These are phyloP conservation scores for Ophiocordyceps unilateralis DNA, from an alignment of 2,329 filamentous ascomycete species.

Conservation along the genomic window DNA sequence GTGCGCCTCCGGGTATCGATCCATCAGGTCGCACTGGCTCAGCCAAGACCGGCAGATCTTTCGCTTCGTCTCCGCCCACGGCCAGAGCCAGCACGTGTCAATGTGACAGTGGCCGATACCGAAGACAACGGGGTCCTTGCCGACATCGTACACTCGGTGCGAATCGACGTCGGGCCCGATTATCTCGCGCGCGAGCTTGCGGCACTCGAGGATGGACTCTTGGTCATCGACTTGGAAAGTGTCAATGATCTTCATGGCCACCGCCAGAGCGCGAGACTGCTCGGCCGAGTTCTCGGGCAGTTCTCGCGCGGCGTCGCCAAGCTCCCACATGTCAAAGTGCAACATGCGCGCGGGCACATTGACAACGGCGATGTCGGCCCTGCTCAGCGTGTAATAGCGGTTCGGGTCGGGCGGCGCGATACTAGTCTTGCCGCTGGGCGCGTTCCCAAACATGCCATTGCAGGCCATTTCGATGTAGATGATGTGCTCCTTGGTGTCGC, in stretches of 20 bases:
- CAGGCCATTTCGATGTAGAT: slow-evolving; percentile 98
- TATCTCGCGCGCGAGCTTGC: slow-evolving; percentile 70
- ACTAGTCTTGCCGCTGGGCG: slow-evolving; percentile 54
- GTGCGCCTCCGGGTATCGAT: slow-evolving; percentile 81
- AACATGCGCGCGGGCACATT: slow-evolving; percentile 72
- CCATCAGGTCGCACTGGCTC: slow-evolving; percentile 89
- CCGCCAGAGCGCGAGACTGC: slow-evolving; percentile 66
- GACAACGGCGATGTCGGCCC: slow-evolving; percentile 75
- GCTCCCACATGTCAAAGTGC: slow-evolving; percentile 90
- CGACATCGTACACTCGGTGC: slow-evolving; percentile 64
- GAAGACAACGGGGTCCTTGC: slow-evolving; percentile 60
- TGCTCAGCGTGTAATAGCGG: slow-evolving; percentile 57
- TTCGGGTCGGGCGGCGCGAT: slow-evolving; percentile 85
- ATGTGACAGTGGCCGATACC: slow-evolving; percentile 96
- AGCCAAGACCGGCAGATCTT: slow-evolving; percentile 95
- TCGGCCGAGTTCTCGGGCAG: slow-evolving; percentile 81
- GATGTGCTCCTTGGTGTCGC: slow-evolving; percentile 70
- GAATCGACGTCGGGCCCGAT: slow-evolving; percentile 69
- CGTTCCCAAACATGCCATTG: slow-evolving; percentile 96
- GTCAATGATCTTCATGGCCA: slow-evolving; percentile 81
- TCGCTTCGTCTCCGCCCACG: slow-evolving; percentile 91
- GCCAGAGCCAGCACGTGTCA: slow-evolving; percentile 97
- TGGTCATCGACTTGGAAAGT: slow-evolving; percentile 67
- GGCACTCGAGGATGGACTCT: slow-evolving; percentile 60
- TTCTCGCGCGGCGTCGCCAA: slow-evolving; percentile 79